Percentiles rank a stretch among this genome's conserved stretches.
Conservation (phyloP, 306 rosid species). For the Acacia melanoxylon region DNA sequence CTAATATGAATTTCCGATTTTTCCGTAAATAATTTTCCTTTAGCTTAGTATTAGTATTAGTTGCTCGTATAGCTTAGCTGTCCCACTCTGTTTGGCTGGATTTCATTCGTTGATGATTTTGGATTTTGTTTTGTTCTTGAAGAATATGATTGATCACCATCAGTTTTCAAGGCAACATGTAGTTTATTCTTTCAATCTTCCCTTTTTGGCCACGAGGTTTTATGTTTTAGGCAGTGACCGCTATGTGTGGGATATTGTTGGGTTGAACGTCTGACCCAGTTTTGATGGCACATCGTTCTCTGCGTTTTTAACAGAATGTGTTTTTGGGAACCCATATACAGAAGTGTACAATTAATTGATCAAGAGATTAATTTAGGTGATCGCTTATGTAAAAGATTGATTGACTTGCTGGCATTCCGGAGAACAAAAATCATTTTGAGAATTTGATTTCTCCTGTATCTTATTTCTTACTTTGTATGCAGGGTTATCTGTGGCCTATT, state of each 20-base stretch:
- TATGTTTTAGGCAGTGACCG: background rate
- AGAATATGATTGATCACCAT: background rate
- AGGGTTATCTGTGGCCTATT: conserved; percentile 80
- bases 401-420: background rate
- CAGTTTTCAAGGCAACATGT: background rate
- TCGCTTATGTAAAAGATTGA: background rate
- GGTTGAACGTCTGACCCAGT: too few species aligned
- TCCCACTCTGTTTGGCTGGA: background rate
- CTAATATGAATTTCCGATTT: background rate
- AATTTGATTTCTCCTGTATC: conserved; percentile 7
- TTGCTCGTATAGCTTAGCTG: background rate
- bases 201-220: background rate
- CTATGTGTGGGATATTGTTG: background rate
- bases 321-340: background rate
- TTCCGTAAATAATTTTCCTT: background rate
- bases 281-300: background rate
- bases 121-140: background rate
- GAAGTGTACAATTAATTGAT: background rate
- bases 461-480: conserved; percentile 20
- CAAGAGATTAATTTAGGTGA: background rate
- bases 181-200: background rate
- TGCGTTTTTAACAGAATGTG: background rate
- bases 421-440: background rate
- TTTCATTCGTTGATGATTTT: background rate
- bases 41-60: background rate